Evolutionary conservation across 2,329 filamentous ascomycete genomes (phyloP).

Genomic region (Metarhizium anisopliae): DNA sequence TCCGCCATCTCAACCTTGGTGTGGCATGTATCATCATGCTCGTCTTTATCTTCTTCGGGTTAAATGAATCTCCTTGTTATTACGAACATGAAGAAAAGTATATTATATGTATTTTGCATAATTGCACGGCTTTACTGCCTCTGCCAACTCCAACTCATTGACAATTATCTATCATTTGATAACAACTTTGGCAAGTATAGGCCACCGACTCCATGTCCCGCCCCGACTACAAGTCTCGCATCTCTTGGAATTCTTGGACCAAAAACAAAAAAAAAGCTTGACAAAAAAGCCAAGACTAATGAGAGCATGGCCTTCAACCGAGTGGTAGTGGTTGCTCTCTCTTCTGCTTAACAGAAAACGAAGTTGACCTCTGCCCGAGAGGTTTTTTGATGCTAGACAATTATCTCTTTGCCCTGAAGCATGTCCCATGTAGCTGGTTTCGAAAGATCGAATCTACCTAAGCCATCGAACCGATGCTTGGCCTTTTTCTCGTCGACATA

Average conservation of each 20-base stretch:
- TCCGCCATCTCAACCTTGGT: too few relatives aligned
- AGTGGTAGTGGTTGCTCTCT: too few relatives aligned
- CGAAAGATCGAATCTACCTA: conserved; percentile 4
- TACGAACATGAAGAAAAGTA: neutral
- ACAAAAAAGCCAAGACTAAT: neutral
- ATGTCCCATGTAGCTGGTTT: conserved; percentile 8
- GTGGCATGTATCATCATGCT: too few relatives aligned
- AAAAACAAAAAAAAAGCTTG: too few relatives aligned
- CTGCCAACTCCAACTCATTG: neutral
- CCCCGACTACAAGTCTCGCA: neutral
- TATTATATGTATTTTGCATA: neutral
- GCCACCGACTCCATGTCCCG: neutral
- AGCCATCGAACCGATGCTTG: conserved; percentile 6
- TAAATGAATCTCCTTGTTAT: too few relatives aligned
- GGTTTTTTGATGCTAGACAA: neutral
- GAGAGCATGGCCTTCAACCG: neutral
- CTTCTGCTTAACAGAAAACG: neutral
- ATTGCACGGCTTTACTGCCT: neutral
- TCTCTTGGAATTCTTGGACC: too few relatives aligned
- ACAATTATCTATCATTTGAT: neutral
- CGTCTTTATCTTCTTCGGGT: too few relatives aligned
- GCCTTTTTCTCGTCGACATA: conserved; percentile 8
- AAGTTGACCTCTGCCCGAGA: neutral
- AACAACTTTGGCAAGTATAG: neutral
- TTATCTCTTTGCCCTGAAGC: conserved; percentile 3